Conservation (phyloP, 2,329 filamentous ascomycete species). For the Catunica adiposa region DNA sequence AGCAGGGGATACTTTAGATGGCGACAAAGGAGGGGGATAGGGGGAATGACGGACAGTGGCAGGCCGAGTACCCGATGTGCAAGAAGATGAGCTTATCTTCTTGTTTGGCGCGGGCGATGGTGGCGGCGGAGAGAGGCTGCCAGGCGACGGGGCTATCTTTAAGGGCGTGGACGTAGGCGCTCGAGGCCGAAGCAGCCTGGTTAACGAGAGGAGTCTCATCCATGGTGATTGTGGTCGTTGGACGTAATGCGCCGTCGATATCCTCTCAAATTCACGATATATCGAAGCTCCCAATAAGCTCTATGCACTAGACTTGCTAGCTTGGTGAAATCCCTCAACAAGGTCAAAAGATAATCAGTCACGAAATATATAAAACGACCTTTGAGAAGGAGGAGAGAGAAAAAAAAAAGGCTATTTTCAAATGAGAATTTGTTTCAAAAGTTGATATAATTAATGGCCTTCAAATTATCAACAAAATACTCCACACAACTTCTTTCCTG, state of each 20-base stretch:
- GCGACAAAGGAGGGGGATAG: constrained; percentile 11
- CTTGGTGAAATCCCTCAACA: too few species aligned
- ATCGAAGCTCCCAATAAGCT: too few species aligned
- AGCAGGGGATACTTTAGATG: background rate
- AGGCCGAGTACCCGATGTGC: constrained; percentile 88
- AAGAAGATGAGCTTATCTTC: constrained; percentile 84
- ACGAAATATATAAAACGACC: too few species aligned
- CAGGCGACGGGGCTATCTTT: constrained; percentile 72
- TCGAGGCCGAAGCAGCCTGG: constrained; percentile 25
- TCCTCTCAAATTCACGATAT: background rate
- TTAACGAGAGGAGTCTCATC: constrained; percentile 18
- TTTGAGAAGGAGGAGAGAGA: too few species aligned
- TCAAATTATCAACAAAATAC: too few species aligned
- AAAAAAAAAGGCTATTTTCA: too few species aligned
- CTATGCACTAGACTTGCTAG: too few species aligned
- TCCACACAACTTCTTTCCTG: too few species aligned
- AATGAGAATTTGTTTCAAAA: too few species aligned
- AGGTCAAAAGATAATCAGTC: too few species aligned
- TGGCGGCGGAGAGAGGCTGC: constrained; percentile 72
- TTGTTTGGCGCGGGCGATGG: constrained; percentile 57
- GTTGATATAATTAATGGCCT: too few species aligned
- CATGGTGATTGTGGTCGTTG: background rate
- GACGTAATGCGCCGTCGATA: background rate
- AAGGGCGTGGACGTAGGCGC: constrained; percentile 51
- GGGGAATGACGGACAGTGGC: constrained; percentile 57